Conservation (phyloP, 2,329 filamentous ascomycete species). For the Pleurostoma richardsiae region DNA sequence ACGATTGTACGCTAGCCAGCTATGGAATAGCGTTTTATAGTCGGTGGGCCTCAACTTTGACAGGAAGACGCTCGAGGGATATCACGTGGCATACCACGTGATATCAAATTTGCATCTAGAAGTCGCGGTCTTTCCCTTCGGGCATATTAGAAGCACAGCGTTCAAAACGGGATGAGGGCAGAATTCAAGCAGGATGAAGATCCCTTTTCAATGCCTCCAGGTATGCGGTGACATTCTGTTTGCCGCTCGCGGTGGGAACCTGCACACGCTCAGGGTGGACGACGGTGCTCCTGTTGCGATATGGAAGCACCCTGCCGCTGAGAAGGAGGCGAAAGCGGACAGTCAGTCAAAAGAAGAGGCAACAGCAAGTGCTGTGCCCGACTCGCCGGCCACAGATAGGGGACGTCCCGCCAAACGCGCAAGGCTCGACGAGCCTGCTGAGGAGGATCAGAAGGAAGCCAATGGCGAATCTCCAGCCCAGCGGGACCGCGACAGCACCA, state of each 20-base stretch:
- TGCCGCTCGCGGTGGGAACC: conserved; percentile 66
- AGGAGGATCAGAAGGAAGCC: conserved; percentile 8
- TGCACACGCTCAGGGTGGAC: conserved; percentile 62
- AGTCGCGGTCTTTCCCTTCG: too few species aligned
- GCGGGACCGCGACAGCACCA: conserved; percentile 15
- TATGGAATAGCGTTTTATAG: too few species aligned
- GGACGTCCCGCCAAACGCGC: conserved; percentile 20
- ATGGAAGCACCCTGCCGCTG: conserved; percentile 49
- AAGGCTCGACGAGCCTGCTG: conserved; percentile 12
- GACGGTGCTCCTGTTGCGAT: conserved; percentile 53
- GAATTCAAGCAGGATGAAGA: conserved; percentile 27
- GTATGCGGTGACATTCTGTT: conserved; percentile 56
- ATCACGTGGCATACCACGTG: not conserved
- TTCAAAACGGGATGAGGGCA: too few species aligned
- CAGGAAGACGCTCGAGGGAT: too few species aligned
- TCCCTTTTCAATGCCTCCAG: conserved; percentile 63
- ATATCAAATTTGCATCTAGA: not conserved
- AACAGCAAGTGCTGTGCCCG: conserved; percentile 1
- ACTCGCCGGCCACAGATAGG: not conserved
- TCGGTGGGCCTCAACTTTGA: too few species aligned
- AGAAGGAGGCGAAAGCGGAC: conserved; percentile 19
- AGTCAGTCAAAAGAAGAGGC: conserved; percentile 9
- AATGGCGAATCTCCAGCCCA: conserved; percentile 9
- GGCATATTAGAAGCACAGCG: too few species aligned
- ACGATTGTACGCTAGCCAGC: too few species aligned